Conservation (phyloP, 805 yeast genomes). For the Saccharomyces eubayanus region DNA sequence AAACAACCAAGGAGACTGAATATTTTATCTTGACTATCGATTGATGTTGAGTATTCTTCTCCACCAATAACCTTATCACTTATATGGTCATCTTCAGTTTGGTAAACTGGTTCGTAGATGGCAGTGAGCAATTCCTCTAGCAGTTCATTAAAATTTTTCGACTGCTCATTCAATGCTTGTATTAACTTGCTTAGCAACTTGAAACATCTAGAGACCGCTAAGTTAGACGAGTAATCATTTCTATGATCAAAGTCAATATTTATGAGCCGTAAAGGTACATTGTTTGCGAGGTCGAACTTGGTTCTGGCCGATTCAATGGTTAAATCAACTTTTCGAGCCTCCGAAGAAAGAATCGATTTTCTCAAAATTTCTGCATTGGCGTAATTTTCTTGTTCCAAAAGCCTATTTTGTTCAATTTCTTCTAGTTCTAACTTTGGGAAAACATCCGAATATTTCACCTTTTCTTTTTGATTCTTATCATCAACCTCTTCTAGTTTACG, state of each 20-base stretch:
- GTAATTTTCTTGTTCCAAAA: slow-evolving; percentile 46
- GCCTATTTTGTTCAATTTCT: slow-evolving; percentile 31
- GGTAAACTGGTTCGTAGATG: slow-evolving; percentile 22
- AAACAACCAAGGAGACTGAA: slow-evolving; percentile 49
- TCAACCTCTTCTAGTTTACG: slow-evolving; percentile 21
- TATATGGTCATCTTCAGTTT: slow-evolving; percentile 7
- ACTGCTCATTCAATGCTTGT: slow-evolving; percentile 19
- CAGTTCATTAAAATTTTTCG: slow-evolving; percentile 17
- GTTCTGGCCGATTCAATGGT: slow-evolving; percentile 22
- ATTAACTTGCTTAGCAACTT: slow-evolving; percentile 13
- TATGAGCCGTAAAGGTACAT: slow-evolving; percentile 4
- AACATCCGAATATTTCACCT: slow-evolving; percentile 15
- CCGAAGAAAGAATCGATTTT: slow-evolving; percentile 38
- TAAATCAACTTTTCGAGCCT: slow-evolving; percentile 25
- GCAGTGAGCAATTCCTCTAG: slow-evolving; percentile 13
- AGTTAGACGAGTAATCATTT: slow-evolving; percentile 18
- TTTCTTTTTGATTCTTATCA: slow-evolving; percentile 23
- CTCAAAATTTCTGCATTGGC: slow-evolving; percentile 55
- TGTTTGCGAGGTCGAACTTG: slow-evolving; percentile 7
- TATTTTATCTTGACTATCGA: slow-evolving; percentile 67
- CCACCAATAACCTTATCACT: slow-evolving; percentile 43
- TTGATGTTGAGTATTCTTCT: slow-evolving; percentile 67
- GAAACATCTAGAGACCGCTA: slow-evolving; percentile 16
- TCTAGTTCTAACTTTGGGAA: slow-evolving; percentile 24
- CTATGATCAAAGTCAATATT: slow-evolving; percentile 11